Evolutionary conservation across 2,329 filamentous ascomycete genomes (phyloP), one percentile per base, ranked within the genome.

Genomic region (Fusarium sp.): DNA sequence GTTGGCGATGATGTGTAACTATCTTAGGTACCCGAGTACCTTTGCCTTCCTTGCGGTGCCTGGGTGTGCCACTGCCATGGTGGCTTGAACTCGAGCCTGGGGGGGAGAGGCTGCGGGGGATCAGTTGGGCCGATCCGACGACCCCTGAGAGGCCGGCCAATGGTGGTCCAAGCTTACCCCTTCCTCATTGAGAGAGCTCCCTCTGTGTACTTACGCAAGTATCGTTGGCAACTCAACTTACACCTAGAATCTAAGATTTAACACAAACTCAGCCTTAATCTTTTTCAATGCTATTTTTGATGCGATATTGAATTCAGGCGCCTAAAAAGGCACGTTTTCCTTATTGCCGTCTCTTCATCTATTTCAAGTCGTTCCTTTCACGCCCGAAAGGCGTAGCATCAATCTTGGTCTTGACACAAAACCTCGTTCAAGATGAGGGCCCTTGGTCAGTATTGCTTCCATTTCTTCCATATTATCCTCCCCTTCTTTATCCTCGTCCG

Each of bases 51-150:
- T 47, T 35, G n/a, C 11, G 14, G 37, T 22, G 25, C 45, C 45
- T 17, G 38, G 20, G 35, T 45, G 40, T 64, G 33, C 37, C 20
- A 60, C 68, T 76, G 72, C 66, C 43, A 63, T 63, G 40, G 62
- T 71, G 70, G 63, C 74, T 67, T 72, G 30, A 63, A n/a, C 17
- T 50, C 2, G 45, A 50, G 30, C 5, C 40, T 43, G 38, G 38
- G 38, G 38, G 38, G n/a, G 38, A 35, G 38, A 27, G 17, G 57
- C 65, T 56, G 75, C 77, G 79, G 80, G 72, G 66, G 66, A 79
- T 78, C 77, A 73, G 77, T 82, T 82, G 74, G 70, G 74, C 81
- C 81, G 81, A 74, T 81, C 80, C 81, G 81, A 77, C 11, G 43
- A 32, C 68, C 60, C 64, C 60, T 67, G 56, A 63, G 43, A 27